Base-by-base conservation (phyloP, 495 filamentous ascomycete genomes). In the Penicillium dipodomyicola region DNA sequence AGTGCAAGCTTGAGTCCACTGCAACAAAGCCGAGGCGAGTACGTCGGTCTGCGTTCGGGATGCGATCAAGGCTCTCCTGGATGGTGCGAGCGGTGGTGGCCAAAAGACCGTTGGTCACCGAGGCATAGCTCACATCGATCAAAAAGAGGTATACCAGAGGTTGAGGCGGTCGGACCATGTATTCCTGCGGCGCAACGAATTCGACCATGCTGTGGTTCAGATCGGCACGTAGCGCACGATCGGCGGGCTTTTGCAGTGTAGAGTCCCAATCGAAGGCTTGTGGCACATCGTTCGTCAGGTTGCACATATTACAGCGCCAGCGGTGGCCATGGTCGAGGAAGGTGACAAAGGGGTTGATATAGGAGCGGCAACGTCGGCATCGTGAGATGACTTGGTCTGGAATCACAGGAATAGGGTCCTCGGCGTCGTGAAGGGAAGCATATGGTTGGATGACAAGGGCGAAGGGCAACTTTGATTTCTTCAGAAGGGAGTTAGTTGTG, bases 251-350 rank as follows among this genome's bases (percentile, higher is more conserved):
- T 71, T 97, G 92, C 48, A 89, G 75, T 14, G 90, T 85, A 37
- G 89, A 84, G 74, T 98, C 95, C 94, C 94, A 98, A 72, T 98
- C 94, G 60, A 97, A 98, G 5, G 92, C 92, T 74, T 97, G 95
- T 9, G 94, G 94, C 15, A 98, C 95, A 65, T 98, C 94, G 68
- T 97, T 98, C 52, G 92, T 97, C 54, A 98, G 79, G 71, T 96
- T 97, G 68, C 94, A 98, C 93, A 98, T 97, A 74, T 98, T 98
- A 75, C 94, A 98, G 54, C 93, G 86, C 94, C 94, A 97, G 66
- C 94, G 84, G 76, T 98, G 94, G 19, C 93, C 93, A 71, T 97
- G 91, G 58, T 98, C 94, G 41, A 98, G 76, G 79, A 98, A 98
- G 49, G 88, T 90, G 43, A 92, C 94, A 56, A 93, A 98, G 20